phyloP scores from a whole-genome alignment of 2,329 filamentous ascomycete species.

The Fusarium circinatum region DNA sequence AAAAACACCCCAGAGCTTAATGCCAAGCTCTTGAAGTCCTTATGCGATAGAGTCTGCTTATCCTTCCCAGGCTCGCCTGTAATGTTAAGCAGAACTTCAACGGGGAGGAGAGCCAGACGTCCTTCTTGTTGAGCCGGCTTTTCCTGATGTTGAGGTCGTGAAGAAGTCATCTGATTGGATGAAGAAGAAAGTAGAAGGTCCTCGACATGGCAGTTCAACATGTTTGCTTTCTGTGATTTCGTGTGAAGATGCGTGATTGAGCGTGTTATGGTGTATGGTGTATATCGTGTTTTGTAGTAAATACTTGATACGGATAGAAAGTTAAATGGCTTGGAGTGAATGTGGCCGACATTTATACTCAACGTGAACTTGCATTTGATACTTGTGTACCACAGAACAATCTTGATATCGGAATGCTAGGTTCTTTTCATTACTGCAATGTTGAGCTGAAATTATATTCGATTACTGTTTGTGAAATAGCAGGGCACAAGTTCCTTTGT shows the following conservation, averaged over 20 bases:
- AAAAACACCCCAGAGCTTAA: too few relatives aligned
- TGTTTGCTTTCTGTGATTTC: accelerated
- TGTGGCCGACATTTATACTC: neutral
- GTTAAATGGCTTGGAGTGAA: accelerated
- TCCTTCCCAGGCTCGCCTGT: neutral
- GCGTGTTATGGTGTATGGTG: neutral
- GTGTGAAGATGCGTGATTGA: neutral
- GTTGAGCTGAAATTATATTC: accelerated
- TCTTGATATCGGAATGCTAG: neutral
- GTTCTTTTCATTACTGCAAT: neutral
- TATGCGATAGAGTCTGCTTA: too few relatives aligned
- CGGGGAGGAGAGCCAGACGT: neutral
- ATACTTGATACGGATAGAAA: neutral
- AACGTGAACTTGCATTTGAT: neutral
- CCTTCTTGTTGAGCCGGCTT: neutral
- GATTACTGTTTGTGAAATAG: accelerated
- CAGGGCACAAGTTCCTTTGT: neutral
- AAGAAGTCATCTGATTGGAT: neutral
- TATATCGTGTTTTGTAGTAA: accelerated
- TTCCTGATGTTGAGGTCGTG: too few relatives aligned
- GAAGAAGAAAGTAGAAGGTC: neutral
- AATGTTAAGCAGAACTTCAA: neutral
- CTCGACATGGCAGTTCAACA: neutral
- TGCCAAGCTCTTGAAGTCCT: accelerated
- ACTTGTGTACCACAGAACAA: neutral